phyloP scores from a whole-genome alignment of 2,329 filamentous ascomycete genomes.

The Beauveria brongniartii region DNA sequence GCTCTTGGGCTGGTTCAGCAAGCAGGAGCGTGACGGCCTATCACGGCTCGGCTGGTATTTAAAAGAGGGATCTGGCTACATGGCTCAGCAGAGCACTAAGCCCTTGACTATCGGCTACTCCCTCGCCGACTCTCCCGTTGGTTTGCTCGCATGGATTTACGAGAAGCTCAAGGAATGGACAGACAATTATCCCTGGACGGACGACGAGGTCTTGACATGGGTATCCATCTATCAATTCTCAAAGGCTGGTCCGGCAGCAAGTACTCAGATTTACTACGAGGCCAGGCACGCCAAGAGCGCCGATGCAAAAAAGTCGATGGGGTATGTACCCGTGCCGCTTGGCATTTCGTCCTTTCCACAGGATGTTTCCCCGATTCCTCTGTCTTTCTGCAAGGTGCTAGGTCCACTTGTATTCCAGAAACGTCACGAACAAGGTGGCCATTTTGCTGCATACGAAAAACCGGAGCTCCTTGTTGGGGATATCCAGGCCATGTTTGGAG shows the following conservation, averaged over 20 bases:
- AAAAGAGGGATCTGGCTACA: slow-evolving; percentile 37
- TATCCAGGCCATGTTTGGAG: slow-evolving; percentile 46
- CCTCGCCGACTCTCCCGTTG: slow-evolving; percentile 61
- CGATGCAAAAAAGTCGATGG: slow-evolving; percentile 10
- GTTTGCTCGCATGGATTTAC: slow-evolving; percentile 68
- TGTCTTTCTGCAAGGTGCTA: slow-evolving; percentile 35
- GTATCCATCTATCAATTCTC: slow-evolving; percentile 65
- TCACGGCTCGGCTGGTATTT: slow-evolving; percentile 49
- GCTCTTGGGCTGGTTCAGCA: slow-evolving; percentile 7
- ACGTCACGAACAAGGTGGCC: slow-evolving; percentile 42
- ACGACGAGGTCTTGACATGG: slow-evolving; percentile 72
- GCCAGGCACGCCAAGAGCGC: slow-evolving; percentile 31
- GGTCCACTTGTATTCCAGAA: slow-evolving; percentile 51
- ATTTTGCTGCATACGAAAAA: slow-evolving; percentile 54
- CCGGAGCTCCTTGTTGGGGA: slow-evolving; percentile 46
- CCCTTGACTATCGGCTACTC: slow-evolving; percentile 67
- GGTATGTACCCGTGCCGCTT: slow-evolving; percentile 30
- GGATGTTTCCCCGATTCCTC: slow-evolving; percentile 44
- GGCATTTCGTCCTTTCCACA: slow-evolving; percentile 49
- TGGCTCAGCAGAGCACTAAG: slow-evolving; percentile 45
- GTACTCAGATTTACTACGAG: slow-evolving; percentile 67
- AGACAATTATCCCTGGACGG: slow-evolving; percentile 62
- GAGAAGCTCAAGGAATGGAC: slow-evolving; percentile 76
- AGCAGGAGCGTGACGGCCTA: slow-evolving; percentile 42
- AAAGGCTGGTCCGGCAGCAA: slow-evolving; percentile 59